These are phyloP conservation scores for Chalciporus piperatoides DNA, from an alignment of 1,284 basidiomycete species.

Conservation along the genomic window DNA sequence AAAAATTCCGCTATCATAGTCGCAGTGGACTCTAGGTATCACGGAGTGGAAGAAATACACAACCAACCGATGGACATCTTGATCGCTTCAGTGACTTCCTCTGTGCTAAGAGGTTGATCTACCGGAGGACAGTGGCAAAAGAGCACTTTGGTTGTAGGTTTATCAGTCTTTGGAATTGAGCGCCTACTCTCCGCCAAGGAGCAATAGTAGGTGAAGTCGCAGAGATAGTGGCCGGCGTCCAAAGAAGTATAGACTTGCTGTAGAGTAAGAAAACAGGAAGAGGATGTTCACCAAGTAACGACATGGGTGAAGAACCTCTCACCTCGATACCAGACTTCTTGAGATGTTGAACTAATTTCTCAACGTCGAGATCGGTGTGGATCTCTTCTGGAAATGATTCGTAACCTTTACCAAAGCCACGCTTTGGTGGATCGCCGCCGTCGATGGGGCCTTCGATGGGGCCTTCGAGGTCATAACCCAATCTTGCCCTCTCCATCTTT, in stretches of 20 bases:
- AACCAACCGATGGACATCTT: constrained; percentile 58
- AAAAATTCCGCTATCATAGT: constrained; percentile 17
- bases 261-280: constrained; percentile 7
- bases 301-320: constrained; percentile 17
- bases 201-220: constrained; percentile 75
- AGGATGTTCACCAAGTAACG: constrained; percentile 5
- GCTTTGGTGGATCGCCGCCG: constrained; percentile 36
- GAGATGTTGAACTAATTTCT: constrained; percentile 52
- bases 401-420: constrained; percentile 52
- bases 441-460: constrained; percentile 25
- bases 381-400: constrained; percentile 46
- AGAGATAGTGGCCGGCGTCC: constrained; percentile 75
- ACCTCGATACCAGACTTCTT: constrained; percentile 59
- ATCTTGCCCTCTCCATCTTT: constrained; percentile 33
- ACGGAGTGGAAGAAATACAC: constrained; percentile 31
- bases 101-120: constrained; percentile 55
- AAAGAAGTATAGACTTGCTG: constrained; percentile 68
- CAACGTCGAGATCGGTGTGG: constrained; percentile 45
- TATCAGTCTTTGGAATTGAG: constrained; percentile 50
- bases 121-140: constrained; percentile 72
- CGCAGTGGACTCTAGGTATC: constrained; percentile 6
- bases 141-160: constrained; percentile 56
- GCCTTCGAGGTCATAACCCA: constrained; percentile 29
- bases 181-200: constrained; percentile 70
- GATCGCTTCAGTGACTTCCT: constrained; percentile 64